Base-by-base conservation (phyloP, 306 rosid genomes). In the Pyrus communis region DNA sequence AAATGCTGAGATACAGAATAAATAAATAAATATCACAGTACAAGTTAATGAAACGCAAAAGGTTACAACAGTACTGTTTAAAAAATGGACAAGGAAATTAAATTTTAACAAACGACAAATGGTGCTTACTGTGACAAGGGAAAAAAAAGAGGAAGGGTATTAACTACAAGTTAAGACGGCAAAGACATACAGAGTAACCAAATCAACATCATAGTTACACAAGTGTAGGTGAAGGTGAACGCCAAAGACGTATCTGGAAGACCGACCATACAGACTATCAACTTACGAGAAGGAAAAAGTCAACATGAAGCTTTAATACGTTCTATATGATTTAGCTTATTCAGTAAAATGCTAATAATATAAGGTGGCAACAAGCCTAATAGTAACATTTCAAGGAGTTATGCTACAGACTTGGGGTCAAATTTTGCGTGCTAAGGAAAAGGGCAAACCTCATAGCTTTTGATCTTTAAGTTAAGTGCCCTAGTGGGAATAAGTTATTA, bases 1-100 rank as follows among this genome's bases (percentile, higher is more conserved):
- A 95, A 84, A 87, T 89, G 94, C 99, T 95, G 90, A 85, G 80
- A 57, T 69, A 54, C 66, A 30, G 61, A 62, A 79, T 55, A 83
- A 40, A 69, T 80, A 42, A 42, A 42, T 42, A 51, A 51, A 51
- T 64, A 71, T 46, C 81, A 58, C 28, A 43, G 45, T 67, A 57
- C n/a, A n/a, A 40, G 28, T 57, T 49, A 57, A 70, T 52, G 35
- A 68, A 61, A 42, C 30, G 8, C 17, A 55, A 27, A 21, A 66
- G 21, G 46, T n/a, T 38, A 65, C 73, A 27, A 21, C 45, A 46
- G 21, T 23, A 70, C 11, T 31, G 22, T 19, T 59, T 63, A 28
- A n/a, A 33, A 58, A 59, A 59, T 21, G 5, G 19, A 10, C 4
- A 51, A 51, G 46, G 70, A 46, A 15, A 75, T 23, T 35, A 35